These are phyloP conservation scores for Colletotrichum echinochloae DNA, from an alignment of 2,329 filamentous ascomycete genomes.

Conservation along the genomic window DNA sequence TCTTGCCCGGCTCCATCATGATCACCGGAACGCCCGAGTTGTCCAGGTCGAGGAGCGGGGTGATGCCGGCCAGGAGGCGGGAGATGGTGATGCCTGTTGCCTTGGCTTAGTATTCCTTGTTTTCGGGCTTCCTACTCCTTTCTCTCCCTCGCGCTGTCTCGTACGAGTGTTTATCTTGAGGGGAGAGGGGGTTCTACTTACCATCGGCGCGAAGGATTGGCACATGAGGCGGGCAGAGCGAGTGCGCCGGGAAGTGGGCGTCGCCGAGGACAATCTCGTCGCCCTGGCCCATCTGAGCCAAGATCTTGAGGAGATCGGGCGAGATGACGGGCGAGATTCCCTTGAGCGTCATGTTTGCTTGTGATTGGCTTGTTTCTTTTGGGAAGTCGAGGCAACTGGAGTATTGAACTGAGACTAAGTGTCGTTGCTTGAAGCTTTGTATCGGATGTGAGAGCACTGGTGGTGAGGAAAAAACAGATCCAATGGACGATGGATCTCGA, in stretches of 20 bases:
- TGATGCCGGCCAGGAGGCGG: conserved; percentile 29
- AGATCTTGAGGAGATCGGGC: conserved; percentile 36
- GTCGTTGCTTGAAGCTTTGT: not conserved
- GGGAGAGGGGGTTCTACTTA: not conserved
- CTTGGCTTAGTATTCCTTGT: not conserved
- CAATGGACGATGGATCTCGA: not conserved
- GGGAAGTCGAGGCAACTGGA: not conserved
- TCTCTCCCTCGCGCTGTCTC: not conserved
- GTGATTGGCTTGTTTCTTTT: not conserved
- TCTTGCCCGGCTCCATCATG: conserved; percentile 39
- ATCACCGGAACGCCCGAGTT: conserved; percentile 36
- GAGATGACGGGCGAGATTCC: conserved; percentile 38
- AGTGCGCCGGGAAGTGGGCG: conserved; percentile 37
- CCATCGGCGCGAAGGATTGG: conserved; percentile 34
- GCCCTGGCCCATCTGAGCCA: conserved; percentile 36
- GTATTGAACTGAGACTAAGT: not conserved
- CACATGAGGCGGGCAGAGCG: conserved; percentile 34
- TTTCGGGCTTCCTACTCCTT: no score
- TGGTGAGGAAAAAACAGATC: not conserved
- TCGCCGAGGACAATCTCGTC: conserved; percentile 36
- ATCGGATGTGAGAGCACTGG: not conserved
- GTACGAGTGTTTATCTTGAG: not conserved
- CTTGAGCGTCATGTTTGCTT: conserved; percentile 33
- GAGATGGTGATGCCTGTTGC: conserved; percentile 34
- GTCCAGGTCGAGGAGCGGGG: conserved; percentile 37